These are phyloP conservation scores for Venturia pyrina DNA, from an alignment of 2,329 filamentous ascomycete species.

Conservation along the genomic window DNA sequence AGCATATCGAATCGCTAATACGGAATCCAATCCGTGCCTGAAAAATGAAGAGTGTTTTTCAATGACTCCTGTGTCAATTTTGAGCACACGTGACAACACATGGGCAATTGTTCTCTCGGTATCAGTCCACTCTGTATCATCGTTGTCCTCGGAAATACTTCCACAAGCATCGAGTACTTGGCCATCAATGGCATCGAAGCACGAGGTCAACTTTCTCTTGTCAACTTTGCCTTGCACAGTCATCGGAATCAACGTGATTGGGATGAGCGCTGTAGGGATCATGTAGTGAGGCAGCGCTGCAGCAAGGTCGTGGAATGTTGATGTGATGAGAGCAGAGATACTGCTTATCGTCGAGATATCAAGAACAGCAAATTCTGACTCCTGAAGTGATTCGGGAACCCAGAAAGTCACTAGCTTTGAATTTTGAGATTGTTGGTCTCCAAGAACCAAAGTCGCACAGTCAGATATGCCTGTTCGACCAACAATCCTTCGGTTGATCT, in stretches of 20 bases:
- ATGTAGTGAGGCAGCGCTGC: conserved; percentile 61
- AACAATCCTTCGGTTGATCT: conserved; percentile 58
- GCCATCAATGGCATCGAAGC: conserved; percentile 38
- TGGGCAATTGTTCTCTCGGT: conserved; percentile 48
- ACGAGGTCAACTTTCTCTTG: conserved; percentile 39
- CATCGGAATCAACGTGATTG: conserved; percentile 57
- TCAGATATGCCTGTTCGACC: conserved; percentile 44
- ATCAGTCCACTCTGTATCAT: conserved; percentile 38
- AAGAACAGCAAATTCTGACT: conserved; percentile 19
- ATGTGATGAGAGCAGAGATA: conserved; percentile 13
- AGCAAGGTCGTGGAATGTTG: conserved; percentile 37
- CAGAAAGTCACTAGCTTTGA: conserved; percentile 56
- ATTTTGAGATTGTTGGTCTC: not conserved
- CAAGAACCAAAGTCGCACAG: conserved; percentile 33
- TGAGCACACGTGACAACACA: conserved; percentile 43
- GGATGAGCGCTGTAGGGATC: conserved; percentile 65
- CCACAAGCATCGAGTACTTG: conserved; percentile 35
- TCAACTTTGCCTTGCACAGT: conserved; percentile 70
- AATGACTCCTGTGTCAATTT: conserved; percentile 38
- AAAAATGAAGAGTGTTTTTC: conserved; percentile 62
- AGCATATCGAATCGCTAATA: conserved; percentile 65
- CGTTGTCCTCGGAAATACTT: conserved; percentile 22
- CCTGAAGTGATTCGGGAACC: conserved; percentile 34
- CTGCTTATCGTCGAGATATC: conserved; percentile 27
- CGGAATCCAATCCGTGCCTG: conserved; percentile 71